These are phyloP conservation scores for Diaporthe citriasiana DNA, from an alignment of 2,329 filamentous ascomycete genomes.

Conservation along the genomic window DNA sequence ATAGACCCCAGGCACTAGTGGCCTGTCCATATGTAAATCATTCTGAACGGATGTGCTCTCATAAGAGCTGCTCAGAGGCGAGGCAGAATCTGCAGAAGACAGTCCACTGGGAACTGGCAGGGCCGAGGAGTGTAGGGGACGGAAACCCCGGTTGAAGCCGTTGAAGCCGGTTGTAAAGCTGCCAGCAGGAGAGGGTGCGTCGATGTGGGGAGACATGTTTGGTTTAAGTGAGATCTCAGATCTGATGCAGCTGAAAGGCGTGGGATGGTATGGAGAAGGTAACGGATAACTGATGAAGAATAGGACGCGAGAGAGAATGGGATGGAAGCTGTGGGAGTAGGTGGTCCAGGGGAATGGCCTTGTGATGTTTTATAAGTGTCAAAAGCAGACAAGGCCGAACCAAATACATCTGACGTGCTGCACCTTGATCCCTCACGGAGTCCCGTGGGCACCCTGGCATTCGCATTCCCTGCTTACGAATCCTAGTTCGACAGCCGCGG, in stretches of 20 bases:
- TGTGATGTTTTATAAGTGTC: constrained; percentile 36
- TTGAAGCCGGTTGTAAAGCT: constrained; percentile 61
- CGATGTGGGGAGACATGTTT: constrained; percentile 62
- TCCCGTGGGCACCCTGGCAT: constrained; percentile 14
- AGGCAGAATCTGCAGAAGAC: constrained; percentile 50
- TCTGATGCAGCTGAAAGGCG: constrained; percentile 22
- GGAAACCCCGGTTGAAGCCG: constrained; percentile 50
- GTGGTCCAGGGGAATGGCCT: constrained; percentile 2
- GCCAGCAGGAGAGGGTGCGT: constrained; percentile 60
- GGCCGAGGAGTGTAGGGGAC: constrained; percentile 50
- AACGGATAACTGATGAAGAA: constrained; percentile 3
- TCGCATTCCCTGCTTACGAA: constrained; percentile 12
- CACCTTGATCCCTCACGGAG: constrained; percentile 13
- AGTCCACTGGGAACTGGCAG: constrained; percentile 49
- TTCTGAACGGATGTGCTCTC: constrained; percentile 55
- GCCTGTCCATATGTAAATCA: constrained; percentile 53
- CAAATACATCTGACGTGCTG: constrained; percentile 27
- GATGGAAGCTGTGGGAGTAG: neutral
- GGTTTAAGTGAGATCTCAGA: constrained; percentile 8
- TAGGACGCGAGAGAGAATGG: constrained; percentile 23
- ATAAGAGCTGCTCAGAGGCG: constrained; percentile 59
- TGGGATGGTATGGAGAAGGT: constrained; percentile 36
- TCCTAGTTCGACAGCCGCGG: constrained; percentile 33
- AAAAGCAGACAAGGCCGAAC: neutral
- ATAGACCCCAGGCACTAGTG: constrained; percentile 70